These are phyloP conservation scores for Cladophialophora immunda DNA, from an alignment of 2,329 filamentous ascomycete species.

Conservation along the genomic window DNA sequence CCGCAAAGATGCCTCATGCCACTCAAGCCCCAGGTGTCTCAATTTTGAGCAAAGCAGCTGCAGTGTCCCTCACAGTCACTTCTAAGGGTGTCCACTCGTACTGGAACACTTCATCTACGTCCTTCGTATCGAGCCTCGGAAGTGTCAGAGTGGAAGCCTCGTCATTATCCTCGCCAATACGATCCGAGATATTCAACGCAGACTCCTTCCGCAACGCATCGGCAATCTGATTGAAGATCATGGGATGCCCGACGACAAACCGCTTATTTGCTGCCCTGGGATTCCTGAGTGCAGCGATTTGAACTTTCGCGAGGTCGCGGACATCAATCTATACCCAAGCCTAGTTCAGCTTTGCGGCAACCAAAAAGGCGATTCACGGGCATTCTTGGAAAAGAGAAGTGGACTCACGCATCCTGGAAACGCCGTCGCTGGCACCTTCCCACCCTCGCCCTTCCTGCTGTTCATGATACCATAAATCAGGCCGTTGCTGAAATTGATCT, in stretches of 20 bases:
- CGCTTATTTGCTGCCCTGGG: slow-evolving; percentile 54
- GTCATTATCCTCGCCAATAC: slow-evolving; percentile 29
- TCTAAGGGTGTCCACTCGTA: slow-evolving; percentile 24
- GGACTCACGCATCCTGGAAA: slow-evolving; percentile 29
- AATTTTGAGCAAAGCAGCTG: slow-evolving; percentile 21
- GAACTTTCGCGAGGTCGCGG: slow-evolving; percentile 58
- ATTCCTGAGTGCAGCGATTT: slow-evolving; percentile 56
- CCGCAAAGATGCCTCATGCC: not conserved
- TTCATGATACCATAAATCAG: slow-evolving; percentile 62
- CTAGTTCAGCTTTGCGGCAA: slow-evolving; percentile 51
- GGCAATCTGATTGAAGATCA: slow-evolving; percentile 34
- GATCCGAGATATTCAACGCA: slow-evolving; percentile 7
- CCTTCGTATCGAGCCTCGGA: slow-evolving; percentile 26
- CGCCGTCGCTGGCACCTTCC: slow-evolving; percentile 28
- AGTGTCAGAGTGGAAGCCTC: slow-evolving; percentile 24
- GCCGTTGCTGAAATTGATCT: slow-evolving; percentile 77
- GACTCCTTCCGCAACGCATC: slow-evolving; percentile 20
- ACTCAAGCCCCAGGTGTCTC: slow-evolving; percentile 17
- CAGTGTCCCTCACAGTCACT: slow-evolving; percentile 22
- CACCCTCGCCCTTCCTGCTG: slow-evolving; percentile 25
- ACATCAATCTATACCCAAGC: slow-evolving; percentile 64
- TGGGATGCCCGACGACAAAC: slow-evolving; percentile 49
- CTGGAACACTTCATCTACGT: slow-evolving; percentile 27
- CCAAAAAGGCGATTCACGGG: not conserved
- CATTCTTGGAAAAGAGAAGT: not conserved